Evolutionary conservation across 768 basidiomycete genomes (phyloP).

Genomic region (Collybiopsis confluens): DNA sequence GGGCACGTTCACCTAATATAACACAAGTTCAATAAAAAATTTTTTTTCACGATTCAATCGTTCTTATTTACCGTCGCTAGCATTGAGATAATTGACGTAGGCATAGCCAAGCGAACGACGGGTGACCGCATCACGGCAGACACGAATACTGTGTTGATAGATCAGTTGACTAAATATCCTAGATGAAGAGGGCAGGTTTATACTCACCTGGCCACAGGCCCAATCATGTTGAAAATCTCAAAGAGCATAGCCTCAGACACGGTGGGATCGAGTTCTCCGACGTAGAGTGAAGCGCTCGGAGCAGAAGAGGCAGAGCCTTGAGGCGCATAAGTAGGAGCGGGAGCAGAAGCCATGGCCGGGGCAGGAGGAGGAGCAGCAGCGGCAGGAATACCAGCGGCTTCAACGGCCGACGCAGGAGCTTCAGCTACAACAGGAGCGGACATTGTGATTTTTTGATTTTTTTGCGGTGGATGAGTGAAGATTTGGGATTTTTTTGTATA

Average conservation of each 20-base stretch:
- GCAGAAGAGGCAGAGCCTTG: conserved; percentile 55
- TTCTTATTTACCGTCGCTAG: conserved; percentile 67
- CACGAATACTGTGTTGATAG: conserved; percentile 72
- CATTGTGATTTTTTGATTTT: conserved; percentile 36
- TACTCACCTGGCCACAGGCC: conserved; percentile 91
- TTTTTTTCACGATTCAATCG: conserved; percentile 17
- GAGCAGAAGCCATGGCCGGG: conserved; percentile 29
- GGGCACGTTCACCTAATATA: conserved; percentile 83
- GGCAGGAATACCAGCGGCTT: conserved; percentile 40
- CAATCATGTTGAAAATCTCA: conserved; percentile 99
- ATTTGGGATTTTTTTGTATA: conserved; percentile 21
- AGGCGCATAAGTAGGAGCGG: conserved; percentile 57
- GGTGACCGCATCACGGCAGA: conserved; percentile 99
- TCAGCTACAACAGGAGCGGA: conserved; percentile 55
- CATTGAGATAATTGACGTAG: conserved; percentile 98
- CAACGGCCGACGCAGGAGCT: conserved; percentile 47
- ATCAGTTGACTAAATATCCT: conserved; percentile 9
- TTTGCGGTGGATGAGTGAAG: conserved; percentile 10
- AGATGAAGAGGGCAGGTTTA: conserved; percentile 3
- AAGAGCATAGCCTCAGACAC: conserved; percentile 99
- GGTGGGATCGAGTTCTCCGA: conserved; percentile 96
- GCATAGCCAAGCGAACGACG: conserved; percentile 99
- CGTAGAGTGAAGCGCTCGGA: conserved; percentile 93
- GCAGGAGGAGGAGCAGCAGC: conserved; percentile 27
- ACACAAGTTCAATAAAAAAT: conserved; percentile 2